Base-by-base conservation (phyloP, 2,329 filamentous ascomycete genomes). In the Cladosporium cucumerinum region DNA sequence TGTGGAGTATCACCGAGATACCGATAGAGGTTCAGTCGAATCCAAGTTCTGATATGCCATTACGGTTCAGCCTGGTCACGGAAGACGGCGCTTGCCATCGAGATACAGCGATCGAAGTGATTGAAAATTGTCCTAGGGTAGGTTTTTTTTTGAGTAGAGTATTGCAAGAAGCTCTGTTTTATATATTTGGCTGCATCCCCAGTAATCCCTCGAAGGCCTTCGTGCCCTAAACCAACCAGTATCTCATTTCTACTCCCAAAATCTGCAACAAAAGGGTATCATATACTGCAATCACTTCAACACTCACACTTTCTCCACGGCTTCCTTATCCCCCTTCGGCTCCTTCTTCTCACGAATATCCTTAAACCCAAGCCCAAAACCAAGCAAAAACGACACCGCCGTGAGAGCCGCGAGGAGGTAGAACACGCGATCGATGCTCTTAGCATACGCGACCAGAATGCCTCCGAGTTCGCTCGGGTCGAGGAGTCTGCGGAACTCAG, bases 321-420 rank as follows among this genome's bases (percentile, higher is more conserved):
- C 39, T 3, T 52, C 55, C 54, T 64, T 52, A 23, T 52, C 46
- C 52, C 3, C 51, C 18, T 51, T 46, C 5, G 32, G 18, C 54
- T 21, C 34, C 61, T 68, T 66, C 54, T 66, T 63, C 36, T 58
- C 59, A 21, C 79, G 75, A 14, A 85, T 74, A 67, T 82, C 79
- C 25, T 77, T 77, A 79, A 80, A 84, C 0, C 82, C 82, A 71
- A 84, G 77, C 0, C 81, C 82, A 69, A 78, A 80, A 0, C 75
- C 71, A 1, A 76, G 71, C 0, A 79, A 26, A 25, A 82, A 77
- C 39, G 71, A 69, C 2, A 60, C 66, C 12, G 66, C 72, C n/a
- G 65, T 49, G 2, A 66, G 48, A 5, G 72, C 78, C 1, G 76
- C 72, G 5, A 75, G 73, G 25, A 82, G 63, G 66, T 80, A 82